phyloP scores from a whole-genome alignment of 1,139 yeast species.

The Suhomyces guaymorum region DNA sequence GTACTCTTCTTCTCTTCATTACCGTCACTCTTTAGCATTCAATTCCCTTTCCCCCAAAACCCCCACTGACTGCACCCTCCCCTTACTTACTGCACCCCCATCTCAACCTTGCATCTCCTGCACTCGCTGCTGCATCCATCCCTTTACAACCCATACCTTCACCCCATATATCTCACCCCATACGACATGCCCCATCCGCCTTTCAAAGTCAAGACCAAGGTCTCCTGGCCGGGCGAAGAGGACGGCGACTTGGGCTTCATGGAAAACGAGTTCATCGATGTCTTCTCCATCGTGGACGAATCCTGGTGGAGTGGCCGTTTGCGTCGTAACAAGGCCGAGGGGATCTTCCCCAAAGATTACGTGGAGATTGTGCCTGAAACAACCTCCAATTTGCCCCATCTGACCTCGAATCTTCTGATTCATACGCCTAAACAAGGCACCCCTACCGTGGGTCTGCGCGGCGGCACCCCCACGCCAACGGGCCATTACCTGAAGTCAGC shows the following conservation, averaged over 20 bases:
- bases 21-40: no score
- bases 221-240: constrained; percentile 90
- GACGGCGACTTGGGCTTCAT: constrained; percentile 89
- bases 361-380: constrained; percentile 56
- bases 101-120: no score
- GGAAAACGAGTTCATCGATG: constrained; percentile 90
- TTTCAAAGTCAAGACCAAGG: constrained; percentile 72
- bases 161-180: background rate
- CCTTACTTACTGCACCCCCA: no score
- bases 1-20: no score
- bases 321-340: constrained; percentile 77
- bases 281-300: constrained; percentile 77
- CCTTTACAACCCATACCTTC: no score
- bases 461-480: constrained; percentile 23
- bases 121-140: no score
- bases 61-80: no score
- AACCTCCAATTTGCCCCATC: constrained; percentile 13
- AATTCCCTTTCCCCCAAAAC: no score
- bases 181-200: constrained; percentile 45
- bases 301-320: constrained; percentile 91
- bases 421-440: constrained; percentile 14
- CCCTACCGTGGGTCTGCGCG: constrained; percentile 21
- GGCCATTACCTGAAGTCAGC: constrained; percentile 2
- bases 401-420: constrained; percentile 17
- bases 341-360: constrained; percentile 84